Base-by-base conservation (phyloP, 441 rosid species). In the Erodium texanum region DNA sequence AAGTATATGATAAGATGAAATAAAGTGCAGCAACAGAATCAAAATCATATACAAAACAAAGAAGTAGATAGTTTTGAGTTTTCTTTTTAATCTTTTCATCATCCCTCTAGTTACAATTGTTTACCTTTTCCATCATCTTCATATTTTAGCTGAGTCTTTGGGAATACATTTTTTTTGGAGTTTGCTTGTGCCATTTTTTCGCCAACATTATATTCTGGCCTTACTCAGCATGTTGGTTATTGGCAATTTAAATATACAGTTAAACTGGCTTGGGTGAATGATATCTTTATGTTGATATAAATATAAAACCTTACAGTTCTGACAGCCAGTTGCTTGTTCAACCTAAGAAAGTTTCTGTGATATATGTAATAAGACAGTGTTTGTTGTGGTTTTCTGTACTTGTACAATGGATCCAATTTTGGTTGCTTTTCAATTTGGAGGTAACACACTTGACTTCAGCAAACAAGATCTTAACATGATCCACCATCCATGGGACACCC, bases 301-400 rank as follows among this genome's bases (percentile, higher is more conserved):
- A 56, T 22, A 18, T 58, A 7, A 22, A 58, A 22, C 62, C 62
- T 58, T 18, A 19, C 24, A 58, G 62, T 58, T 19, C 1, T 11
- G 62, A 58, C 62, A 58, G 22, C 27, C 15, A 58, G 14, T 58
- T 58, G 24, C 18, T 23, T 58, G 62, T 58, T 58, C 62, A 58
- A 20, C 5, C 27, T 32, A 1, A 32, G 36, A 32, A 32, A 32
- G 36, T 20, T 9, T 58, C 3, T 19, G 23, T 1, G 20, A 56
- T 18, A 56, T 19, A 56, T 20, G 27, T 58, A 23, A 20, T 20
- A 32, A 32, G 36, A 32, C 36, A 8, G 11, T 43, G 23, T 58
- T 58, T 20, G 62, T 58, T 58, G 62, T 58, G 15, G 19, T 10
- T 58, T 4, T 10, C 9, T 18, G 7, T n/a, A n/a, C n/a, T n/a